Evolutionary conservation across 2,329 filamentous ascomycete species (phyloP), one percentile per base, ranked within the genome.

Genomic region (Hypoxylon sp.): DNA sequence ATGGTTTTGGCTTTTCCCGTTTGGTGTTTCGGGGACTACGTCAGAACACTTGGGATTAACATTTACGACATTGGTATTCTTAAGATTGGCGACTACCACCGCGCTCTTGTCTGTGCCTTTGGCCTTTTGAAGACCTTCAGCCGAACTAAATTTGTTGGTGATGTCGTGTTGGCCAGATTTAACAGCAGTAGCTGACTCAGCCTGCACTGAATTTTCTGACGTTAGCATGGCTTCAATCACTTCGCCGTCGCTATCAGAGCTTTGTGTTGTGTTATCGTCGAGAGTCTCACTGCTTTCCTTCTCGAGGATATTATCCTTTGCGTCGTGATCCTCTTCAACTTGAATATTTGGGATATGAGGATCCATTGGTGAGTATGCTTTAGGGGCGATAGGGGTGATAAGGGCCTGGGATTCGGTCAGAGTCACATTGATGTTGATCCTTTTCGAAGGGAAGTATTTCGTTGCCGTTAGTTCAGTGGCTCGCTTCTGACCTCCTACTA

Each of bases 381-480:
- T 27, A 10, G 37, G 30, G 13, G 33, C 2, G n/a, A 13, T 31
- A 2, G 25, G 33, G 11, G 33, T 37, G 25, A 27, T 5, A 27
- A 27, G 13, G 3, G 56, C 20, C 14, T 61, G 46, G 10, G 48
- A 50, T 48, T 64, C 44, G 31, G 33, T 54, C 22, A n/a, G 48
- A 46, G 57, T 51, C 22, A 64, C 51, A 14, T 61, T 64, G 51
- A 64, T 54, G 55, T 61, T 66, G 51, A 58, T 53, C 30, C 44
- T 66, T 44, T 71, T 69, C 8, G 42, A 27, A 14, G 59, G 25
- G 7, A 58, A n/a, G n/a, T 53, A 11, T 7, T 63, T 62, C 30
- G 11, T 35, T 2, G 31, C 22, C 7, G 37, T 14, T 46, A 46
- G 11, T 6, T 42, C 57, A 35, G 25, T 37, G 1, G 30, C 51